Evolutionary conservation across 305 asterid species (phyloP), one percentile per base, ranked within the genome.

Genomic region (Fraxinus dipetala): DNA sequence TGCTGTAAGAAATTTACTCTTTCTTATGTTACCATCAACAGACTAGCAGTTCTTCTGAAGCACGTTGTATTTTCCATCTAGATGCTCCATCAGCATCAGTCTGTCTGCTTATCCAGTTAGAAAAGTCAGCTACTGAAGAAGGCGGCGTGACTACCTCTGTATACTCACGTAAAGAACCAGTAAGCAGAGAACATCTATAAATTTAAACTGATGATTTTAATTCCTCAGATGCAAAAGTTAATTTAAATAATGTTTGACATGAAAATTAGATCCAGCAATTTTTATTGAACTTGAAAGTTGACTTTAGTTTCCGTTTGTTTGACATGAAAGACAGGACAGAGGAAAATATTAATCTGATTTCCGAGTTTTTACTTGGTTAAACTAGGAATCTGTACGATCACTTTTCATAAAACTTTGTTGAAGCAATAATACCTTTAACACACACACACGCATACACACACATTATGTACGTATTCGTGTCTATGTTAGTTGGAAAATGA

Each of bases 141-240:
- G 98, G 98, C 54, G 99, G 99, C 86, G 99, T 95, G 87, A 93
- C 98, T 75, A 89, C 98, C 80, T 92, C 98, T 83, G 98, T 93
- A 83, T 96, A 96, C 91, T 96, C 98, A 74, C 98, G 97, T 81
- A 96, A 96, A 92, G 99, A 96, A 87, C 98, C 99, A 61, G 99
- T 96, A 92, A 93, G 98, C 81, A 72, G 85, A 72, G 22, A 51
- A 61, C 80, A 80, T 78, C 78, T 76, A 43, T 77, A 59, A 86
- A 76, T 74, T 76, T 67, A 24, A 79, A 75, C 75, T 80, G 38
- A 72, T 35, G 70, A 82, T 85, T 72, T 75, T 78, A 80, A 75
- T 36, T 78, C 72, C 30, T 40, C 20, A 9, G 76, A 32, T 73
- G 30, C 30, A 34, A 26, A 26, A n/a, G 79, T 36, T 59, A 54